Evolutionary conservation across 148 eudicot genomes (phyloP).

Genomic region (Amaranthus cruentus): DNA sequence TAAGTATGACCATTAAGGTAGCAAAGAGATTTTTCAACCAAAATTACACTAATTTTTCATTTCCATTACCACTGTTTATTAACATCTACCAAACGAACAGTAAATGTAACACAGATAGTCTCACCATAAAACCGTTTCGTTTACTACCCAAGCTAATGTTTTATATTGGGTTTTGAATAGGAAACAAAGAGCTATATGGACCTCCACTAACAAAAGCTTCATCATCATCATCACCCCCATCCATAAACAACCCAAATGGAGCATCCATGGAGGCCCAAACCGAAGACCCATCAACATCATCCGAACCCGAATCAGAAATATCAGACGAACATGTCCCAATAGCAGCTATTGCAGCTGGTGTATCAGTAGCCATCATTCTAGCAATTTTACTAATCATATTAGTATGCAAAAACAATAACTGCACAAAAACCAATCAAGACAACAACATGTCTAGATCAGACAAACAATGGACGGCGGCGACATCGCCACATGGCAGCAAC

Average conservation of each 20-base stretch:
- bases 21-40: too few relatives aligned
- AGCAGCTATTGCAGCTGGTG: slow-evolving; percentile 9
- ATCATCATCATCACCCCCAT: not conserved
- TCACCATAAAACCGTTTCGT: too few relatives aligned
- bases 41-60: too few relatives aligned
- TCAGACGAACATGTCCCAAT: slow-evolving; percentile 26
- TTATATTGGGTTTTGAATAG: slow-evolving; percentile 23
- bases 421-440: not conserved
- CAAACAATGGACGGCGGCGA: not conserved
- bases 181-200: slow-evolving; percentile 58
- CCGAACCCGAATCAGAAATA: slow-evolving; percentile 12
- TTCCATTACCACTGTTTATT: too few relatives aligned
- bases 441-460: not conserved
- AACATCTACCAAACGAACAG: too few relatives aligned
- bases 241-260: not conserved
- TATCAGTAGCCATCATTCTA: slow-evolving; percentile 16
- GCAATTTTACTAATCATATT: slow-evolving; percentile 12
- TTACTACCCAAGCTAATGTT: too few relatives aligned
- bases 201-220: slow-evolving; percentile 26
- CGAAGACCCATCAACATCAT: slow-evolving; percentile 2
- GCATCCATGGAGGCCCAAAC: not conserved
- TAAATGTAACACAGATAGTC: too few relatives aligned
- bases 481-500: not conserved
- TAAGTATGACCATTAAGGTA: too few relatives aligned
- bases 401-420: not conserved